These are phyloP conservation scores for Pyrenochaeta sp. DNA, from an alignment of 2,329 filamentous ascomycete genomes.

Conservation along the genomic window DNA sequence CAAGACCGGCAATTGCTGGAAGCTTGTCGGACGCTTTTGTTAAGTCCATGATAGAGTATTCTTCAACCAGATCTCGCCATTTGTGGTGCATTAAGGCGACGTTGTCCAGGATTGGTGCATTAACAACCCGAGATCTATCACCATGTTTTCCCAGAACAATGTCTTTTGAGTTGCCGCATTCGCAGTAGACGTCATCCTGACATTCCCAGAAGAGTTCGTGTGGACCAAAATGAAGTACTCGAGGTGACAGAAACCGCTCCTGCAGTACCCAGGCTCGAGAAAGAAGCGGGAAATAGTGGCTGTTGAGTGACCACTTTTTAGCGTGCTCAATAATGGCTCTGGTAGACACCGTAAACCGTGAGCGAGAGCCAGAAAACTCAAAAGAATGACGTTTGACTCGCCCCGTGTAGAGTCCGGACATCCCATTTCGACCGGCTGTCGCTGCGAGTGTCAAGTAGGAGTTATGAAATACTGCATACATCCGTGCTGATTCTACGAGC, in stretches of 20 bases:
- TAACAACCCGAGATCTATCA: too few species aligned
- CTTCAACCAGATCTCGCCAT: too few species aligned
- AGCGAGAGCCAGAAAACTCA: too few species aligned
- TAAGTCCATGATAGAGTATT: too few species aligned
- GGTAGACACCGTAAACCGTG: slow-evolving; percentile 4
- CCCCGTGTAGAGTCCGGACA: background rate
- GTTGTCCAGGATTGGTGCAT: too few species aligned
- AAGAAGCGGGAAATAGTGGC: slow-evolving; percentile 3
- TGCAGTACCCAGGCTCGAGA: slow-evolving; percentile 19
- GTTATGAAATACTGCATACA: slow-evolving; percentile 9
- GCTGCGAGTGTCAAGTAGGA: slow-evolving; percentile 8
- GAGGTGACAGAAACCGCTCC: slow-evolving; percentile 16
- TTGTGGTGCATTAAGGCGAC: too few species aligned
- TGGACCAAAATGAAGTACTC: slow-evolving; percentile 13
- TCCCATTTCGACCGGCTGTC: background rate
- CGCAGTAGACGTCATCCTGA: slow-evolving; percentile 5
- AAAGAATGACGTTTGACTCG: too few species aligned
- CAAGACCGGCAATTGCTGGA: too few species aligned
- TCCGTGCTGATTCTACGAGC: slow-evolving; percentile 3
- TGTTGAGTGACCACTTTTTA: background rate
- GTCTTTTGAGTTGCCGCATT: too few species aligned
- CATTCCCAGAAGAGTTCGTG: slow-evolving; percentile 25
- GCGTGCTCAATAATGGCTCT: background rate
- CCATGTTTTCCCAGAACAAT: too few species aligned
- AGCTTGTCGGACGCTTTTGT: too few species aligned